Base-by-base conservation (phyloP, 768 basidiomycete genomes). In the Hortiboletus flavorubellus region DNA sequence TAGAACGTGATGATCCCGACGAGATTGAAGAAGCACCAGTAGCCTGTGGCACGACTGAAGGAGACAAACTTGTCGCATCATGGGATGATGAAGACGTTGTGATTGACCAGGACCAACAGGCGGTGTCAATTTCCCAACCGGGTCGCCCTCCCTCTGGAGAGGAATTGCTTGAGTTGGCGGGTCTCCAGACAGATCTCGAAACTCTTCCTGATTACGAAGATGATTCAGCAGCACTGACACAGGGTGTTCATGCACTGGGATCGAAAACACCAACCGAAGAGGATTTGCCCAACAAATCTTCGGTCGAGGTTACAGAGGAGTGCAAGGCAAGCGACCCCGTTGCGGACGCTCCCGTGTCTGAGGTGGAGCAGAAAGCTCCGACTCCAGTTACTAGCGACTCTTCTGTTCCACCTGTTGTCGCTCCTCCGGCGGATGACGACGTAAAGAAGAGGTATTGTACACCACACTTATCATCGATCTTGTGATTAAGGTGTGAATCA, bases 151-250 rank as follows among this genome's bases (percentile, higher is more conserved):
- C 75, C 1, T 73, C 79, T 11, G 74, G 67, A 29, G 65, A 62
- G 14, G 80, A 86, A 56, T 67, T 86, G 30, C 69, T 85, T 40
- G 61, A 75, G 51, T 58, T 82, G 43, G 84, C 82, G 15, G 84
- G 83, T 15, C 61, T 80, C 18, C 67, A 77, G 47, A 56, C 67
- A 31, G 74, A 67, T 31, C 75, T 67, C 2, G 73, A 77, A 26
- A 65, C 57, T 0, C 76, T 88, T 26, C 72, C 80, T 8, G 84
- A 85, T 58, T 87, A 81, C 58, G 82, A 85, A 45, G 84, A 83
- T n/a, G 76, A 75, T 42, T 40, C 56, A 6, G 51, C 59, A 46
- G 51, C 60, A 14, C 64, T 66, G 31, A 37, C 44, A 8, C 56
- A 47, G 8, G 45, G 44, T 30, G 43, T 18, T 0, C 41, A 58